Percentiles rank a stretch among this genome's conserved stretches.
Evolutionary conservation across 495 filamentous ascomycete species (phyloP).

Genomic region (Penicillium parvum): DNA sequence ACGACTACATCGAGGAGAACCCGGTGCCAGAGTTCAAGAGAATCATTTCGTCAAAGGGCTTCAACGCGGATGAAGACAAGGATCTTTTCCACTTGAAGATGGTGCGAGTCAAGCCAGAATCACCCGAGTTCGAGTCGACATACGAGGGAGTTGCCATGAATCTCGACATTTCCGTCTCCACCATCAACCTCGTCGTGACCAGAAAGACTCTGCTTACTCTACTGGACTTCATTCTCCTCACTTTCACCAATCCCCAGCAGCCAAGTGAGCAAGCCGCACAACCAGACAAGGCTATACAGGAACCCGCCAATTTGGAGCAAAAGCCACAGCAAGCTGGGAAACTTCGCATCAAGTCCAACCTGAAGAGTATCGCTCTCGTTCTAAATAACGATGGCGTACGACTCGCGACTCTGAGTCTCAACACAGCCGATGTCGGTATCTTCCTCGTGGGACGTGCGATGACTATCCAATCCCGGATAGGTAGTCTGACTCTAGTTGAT

Average conservation of each 20-base stretch:
- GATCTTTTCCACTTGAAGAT: conserved; percentile 88
- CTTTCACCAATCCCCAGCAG: conserved; percentile 73
- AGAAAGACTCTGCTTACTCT: conserved; percentile 88
- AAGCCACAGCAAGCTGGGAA: conserved; percentile 45
- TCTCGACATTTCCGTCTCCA: conserved; percentile 85
- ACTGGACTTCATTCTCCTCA: conserved; percentile 93
- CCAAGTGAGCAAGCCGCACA: conserved; percentile 28
- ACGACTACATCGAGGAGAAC: conserved; percentile 89
- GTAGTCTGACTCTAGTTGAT: conserved; percentile 82
- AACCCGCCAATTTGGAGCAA: conserved; percentile 35
- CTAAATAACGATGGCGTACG: conserved; percentile 98
- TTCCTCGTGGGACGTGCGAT: conserved; percentile 81
- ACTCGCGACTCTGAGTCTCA: conserved; percentile 86
- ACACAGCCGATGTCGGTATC: conserved; percentile 84
- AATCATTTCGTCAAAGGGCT: conserved; percentile 84
- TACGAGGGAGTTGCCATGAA: conserved; percentile 94
- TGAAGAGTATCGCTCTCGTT: conserved; percentile 89
- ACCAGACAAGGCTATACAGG: conserved; percentile 45
- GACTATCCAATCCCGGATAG: conserved; percentile 79
- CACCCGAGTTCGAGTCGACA: conserved; percentile 83
- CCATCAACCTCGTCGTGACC: conserved; percentile 92
- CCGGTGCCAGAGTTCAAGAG: conserved; percentile 91
- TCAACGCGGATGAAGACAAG: conserved; percentile 62
- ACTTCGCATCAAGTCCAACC: conserved; percentile 80
- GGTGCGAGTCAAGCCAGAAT: conserved; percentile 81